Conservation (phyloP, 805 yeast species). For the Pichia pseudocactophila region DNA sequence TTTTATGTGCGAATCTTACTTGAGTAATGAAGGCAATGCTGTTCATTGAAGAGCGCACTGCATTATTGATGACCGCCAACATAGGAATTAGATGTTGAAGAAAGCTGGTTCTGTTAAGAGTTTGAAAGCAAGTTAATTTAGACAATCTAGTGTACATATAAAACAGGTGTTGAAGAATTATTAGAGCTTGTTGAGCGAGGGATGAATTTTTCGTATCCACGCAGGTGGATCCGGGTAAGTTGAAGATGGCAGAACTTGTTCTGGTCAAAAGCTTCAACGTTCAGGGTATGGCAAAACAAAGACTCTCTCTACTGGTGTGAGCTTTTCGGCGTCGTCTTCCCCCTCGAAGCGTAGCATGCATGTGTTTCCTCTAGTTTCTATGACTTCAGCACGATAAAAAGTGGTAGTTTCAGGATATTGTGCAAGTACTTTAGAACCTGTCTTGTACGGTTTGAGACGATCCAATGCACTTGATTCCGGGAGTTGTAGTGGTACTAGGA, state of each 20-base stretch:
- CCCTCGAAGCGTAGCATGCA: conserved; percentile 87
- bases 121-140: too few species aligned
- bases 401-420: conserved; percentile 97
- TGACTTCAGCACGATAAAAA: conserved; percentile 89
- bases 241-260: too few species aligned
- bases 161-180: too few species aligned
- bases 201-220: too few species aligned
- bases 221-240: too few species aligned
- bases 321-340: conserved; percentile 93
- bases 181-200: too few species aligned
- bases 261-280: too few species aligned
- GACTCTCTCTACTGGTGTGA: conserved; percentile 83
- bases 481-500: conserved; percentile 48
- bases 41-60: not conserved
- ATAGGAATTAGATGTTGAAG: too few species aligned
- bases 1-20: conserved; percentile 86
- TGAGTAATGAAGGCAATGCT: conserved; percentile 19
- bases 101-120: too few species aligned
- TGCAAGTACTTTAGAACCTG: conserved; percentile 79
- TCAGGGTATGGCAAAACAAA: conserved; percentile 70
- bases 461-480: conserved; percentile 10
- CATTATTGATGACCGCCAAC: not conserved
- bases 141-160: too few species aligned
- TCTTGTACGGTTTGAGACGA: conserved; percentile 46
- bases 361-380: conserved; percentile 66